Conservation (phyloP, 108 stramenopile species). For the Stephanodiscus minutulus region DNA sequence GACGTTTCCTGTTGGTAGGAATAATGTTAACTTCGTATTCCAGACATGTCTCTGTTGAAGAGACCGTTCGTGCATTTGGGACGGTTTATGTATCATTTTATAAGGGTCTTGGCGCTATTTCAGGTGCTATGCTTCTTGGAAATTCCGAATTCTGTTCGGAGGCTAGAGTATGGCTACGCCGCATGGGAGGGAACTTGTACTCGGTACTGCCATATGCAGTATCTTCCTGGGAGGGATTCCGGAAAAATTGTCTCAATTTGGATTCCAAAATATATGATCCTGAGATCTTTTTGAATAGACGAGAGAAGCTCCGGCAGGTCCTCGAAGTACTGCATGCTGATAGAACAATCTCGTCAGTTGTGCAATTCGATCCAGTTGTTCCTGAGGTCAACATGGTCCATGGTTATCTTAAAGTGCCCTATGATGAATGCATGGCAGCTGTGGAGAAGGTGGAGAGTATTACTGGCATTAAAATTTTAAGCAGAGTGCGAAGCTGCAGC, state of each 20-base stretch:
- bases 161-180: slow-evolving; percentile 74
- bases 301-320: slow-evolving; percentile 46
- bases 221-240: slow-evolving; percentile 67
- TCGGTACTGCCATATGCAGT: slow-evolving; percentile 69
- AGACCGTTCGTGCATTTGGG: slow-evolving; percentile 65
- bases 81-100: slow-evolving; percentile 82
- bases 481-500: slow-evolving; percentile 30
- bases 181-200: slow-evolving; percentile 86
- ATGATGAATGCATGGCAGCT: slow-evolving; percentile 39
- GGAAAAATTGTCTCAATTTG: slow-evolving; percentile 33
- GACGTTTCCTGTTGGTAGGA: neutral
- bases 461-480: slow-evolving; percentile 48
- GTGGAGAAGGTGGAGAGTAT: slow-evolving; percentile 31
- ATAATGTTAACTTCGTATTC: neutral
- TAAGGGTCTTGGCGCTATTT: slow-evolving; percentile 76
- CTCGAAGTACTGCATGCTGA: slow-evolving; percentile 29
- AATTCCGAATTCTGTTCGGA: slow-evolving; percentile 55
- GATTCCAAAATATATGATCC: neutral
- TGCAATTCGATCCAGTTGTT: slow-evolving; percentile 65
- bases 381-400: slow-evolving; percentile 78
- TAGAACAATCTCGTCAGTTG: slow-evolving; percentile 17
- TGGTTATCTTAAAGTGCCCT: slow-evolving; percentile 49
- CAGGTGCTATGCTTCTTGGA: slow-evolving; percentile 79
- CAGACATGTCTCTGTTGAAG: slow-evolving; percentile 26
- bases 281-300: slow-evolving; percentile 55